Evolutionary conservation across 176 grass and related monocot species (phyloP).

Genomic region (Zoysia pacifica): DNA sequence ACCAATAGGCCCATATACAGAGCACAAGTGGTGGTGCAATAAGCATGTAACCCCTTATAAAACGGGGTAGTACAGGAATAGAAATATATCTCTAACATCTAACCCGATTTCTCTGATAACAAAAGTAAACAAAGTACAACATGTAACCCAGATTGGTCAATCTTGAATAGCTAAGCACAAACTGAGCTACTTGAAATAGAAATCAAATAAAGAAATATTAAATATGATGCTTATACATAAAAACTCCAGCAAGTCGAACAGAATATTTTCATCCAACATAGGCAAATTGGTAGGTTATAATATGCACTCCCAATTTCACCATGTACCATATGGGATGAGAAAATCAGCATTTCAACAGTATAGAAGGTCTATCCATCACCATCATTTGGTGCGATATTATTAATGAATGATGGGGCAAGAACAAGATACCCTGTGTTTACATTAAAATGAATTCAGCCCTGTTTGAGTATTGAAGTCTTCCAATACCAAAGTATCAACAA

Average conservation of each 20-base stretch:
- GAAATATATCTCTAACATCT: too few relatives aligned
- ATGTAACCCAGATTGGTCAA: background rate
- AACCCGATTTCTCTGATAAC: background rate
- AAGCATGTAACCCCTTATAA: too few relatives aligned
- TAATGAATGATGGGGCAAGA: background rate
- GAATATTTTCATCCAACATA: background rate
- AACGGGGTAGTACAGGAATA: too few relatives aligned
- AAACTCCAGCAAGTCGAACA: background rate
- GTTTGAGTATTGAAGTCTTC: too few relatives aligned
- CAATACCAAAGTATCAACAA: too few relatives aligned
- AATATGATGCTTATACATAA: background rate
- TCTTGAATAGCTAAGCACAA: background rate
- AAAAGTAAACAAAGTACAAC: background rate
- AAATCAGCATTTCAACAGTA: background rate
- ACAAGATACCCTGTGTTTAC: too few relatives aligned
- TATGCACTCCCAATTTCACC: background rate
- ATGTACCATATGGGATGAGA: background rate
- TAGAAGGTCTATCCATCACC: background rate
- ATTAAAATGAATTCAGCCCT: background rate
- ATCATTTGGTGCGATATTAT: background rate
- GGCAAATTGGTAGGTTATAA: constrained; percentile 5
- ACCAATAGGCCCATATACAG: too few relatives aligned
- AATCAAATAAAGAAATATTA: background rate
- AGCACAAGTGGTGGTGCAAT: too few relatives aligned
- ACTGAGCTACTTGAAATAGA: background rate